phyloP scores from a whole-genome alignment of 495 filamentous ascomycete genomes.

The Trichoderma erinaceum region DNA sequence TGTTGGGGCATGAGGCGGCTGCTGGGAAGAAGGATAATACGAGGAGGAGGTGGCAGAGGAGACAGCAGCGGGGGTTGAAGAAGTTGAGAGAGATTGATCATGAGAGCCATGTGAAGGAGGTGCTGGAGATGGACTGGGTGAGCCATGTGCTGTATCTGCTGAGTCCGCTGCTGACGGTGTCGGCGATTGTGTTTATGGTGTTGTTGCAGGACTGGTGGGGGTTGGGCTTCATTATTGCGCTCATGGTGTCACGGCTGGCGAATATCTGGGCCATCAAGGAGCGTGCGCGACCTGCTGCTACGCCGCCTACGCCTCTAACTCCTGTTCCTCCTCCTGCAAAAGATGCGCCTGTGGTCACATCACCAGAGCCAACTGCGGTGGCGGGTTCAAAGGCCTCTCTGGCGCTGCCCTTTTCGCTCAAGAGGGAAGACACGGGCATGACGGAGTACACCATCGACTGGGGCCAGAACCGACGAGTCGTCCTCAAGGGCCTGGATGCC shows the following conservation, averaged over 20 bases:
- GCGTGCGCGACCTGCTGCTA: slow-evolving; percentile 29
- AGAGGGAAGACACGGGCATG: slow-evolving; percentile 10
- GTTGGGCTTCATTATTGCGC: slow-evolving; percentile 34
- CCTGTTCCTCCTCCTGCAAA: neutral
- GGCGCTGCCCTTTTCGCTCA: neutral
- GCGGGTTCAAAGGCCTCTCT: neutral
- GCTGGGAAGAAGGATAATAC: neutral
- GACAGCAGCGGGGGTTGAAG: neutral
- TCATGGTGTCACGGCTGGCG: slow-evolving; percentile 47
- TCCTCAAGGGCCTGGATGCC: slow-evolving; percentile 45
- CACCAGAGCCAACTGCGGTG: neutral
- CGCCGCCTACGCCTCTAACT: slow-evolving; percentile 6
- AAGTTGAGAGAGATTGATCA: slow-evolving; percentile 23
- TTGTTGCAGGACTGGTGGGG: slow-evolving; percentile 49
- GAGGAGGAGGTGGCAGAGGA: slow-evolving; percentile 8
- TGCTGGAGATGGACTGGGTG: slow-evolving; percentile 27
- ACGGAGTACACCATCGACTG: slow-evolving; percentile 29
- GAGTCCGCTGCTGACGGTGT: slow-evolving; percentile 38
- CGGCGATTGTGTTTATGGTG: slow-evolving; percentile 34
- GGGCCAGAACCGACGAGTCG: slow-evolving; percentile 22
- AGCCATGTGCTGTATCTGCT: slow-evolving; percentile 41
- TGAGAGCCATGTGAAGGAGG: slow-evolving; percentile 24
- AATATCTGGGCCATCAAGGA: slow-evolving; percentile 51
- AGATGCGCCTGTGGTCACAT: neutral
- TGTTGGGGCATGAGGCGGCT: neutral